Conservation (phyloP, 371 early-diverging fungal species). For the Apophysomyces elegans region DNA sequence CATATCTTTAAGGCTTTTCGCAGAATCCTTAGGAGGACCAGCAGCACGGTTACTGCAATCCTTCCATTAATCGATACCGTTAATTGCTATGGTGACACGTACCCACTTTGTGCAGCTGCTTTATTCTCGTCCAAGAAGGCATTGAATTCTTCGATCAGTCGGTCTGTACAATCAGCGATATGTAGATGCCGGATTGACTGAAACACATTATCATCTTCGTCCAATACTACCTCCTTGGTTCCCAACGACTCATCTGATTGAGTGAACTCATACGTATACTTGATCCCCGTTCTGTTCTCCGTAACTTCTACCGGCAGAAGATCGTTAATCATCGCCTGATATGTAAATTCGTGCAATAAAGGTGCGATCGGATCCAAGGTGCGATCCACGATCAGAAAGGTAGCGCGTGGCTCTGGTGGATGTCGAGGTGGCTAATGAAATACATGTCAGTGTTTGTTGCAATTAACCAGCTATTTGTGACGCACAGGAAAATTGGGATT, state of each 20-base stretch:
- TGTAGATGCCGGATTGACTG: conserved; percentile 88
- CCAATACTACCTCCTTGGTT: conserved; percentile 63
- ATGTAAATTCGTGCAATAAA: conserved; percentile 92
- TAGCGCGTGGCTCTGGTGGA: conserved; percentile 66
- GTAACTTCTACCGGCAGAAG: conserved; percentile 69
- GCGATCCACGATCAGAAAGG: conserved; percentile 90
- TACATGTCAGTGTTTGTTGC: not conserved
- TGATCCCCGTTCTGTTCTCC: conserved; percentile 58
- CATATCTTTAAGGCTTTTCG: conserved; percentile 83
- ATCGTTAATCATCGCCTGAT: conserved; percentile 94
- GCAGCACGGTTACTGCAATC: conserved; percentile 8
- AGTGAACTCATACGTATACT: conserved; percentile 63
- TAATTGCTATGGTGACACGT: conserved; percentile 2
- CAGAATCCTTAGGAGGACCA: conserved; percentile 53
- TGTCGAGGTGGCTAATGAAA: conserved; percentile 42
- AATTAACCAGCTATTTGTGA: not conserved
- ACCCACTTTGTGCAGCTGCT: conserved; percentile 51
- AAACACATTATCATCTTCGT: conserved; percentile 83
- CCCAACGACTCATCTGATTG: conserved; percentile 52
- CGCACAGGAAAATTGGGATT: conserved; percentile 67
- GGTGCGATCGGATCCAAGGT: conserved; percentile 87
- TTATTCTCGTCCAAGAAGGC: conserved; percentile 72
- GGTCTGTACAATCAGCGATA: conserved; percentile 89
- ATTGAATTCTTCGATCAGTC: conserved; percentile 83
- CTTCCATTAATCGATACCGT: not conserved